phyloP scores from a whole-genome alignment of 306 rosid species.

The Vigna angularis region DNA sequence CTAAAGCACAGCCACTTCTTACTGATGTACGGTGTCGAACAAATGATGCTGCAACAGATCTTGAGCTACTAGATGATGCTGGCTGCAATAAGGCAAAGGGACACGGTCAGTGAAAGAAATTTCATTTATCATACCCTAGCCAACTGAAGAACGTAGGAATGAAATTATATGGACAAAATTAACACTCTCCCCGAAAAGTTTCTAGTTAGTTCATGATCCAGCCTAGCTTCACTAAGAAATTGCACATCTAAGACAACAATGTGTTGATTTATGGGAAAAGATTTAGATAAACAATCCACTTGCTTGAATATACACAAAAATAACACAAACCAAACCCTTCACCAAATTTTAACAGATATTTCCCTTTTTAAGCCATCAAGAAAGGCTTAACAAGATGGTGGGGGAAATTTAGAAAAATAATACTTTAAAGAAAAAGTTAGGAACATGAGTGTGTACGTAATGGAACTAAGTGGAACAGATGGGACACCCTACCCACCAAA shows the following conservation, averaged over 20 bases:
- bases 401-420: background rate
- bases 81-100: conserved; percentile 56
- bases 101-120: conserved; percentile 3
- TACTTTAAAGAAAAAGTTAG: conserved; percentile 2
- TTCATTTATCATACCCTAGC: background rate
- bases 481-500: conserved; percentile 40
- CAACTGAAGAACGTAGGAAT: background rate
- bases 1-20: conserved; percentile 42
- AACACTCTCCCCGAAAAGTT: conserved; percentile 26
- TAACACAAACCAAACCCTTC: conserved; percentile 24
- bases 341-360: conserved; percentile 27
- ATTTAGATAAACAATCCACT: background rate
- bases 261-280: background rate
- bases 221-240: conserved; percentile 24
- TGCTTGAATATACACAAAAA: conserved; percentile 8
- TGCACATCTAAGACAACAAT: conserved; percentile 1
- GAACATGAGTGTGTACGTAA: background rate
- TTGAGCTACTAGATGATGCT: conserved; percentile 48
- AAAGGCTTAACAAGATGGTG: conserved; percentile 14
- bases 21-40: conserved; percentile 48
- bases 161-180: conserved; percentile 10
- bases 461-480: conserved; percentile 40
- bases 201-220: conserved; percentile 5
- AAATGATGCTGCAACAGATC: conserved; percentile 46
- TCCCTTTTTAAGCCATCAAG: conserved; percentile 14